Conservation (phyloP, 192 early-diverging fungal species). For the Globomyces pollinis-pini region DNA sequence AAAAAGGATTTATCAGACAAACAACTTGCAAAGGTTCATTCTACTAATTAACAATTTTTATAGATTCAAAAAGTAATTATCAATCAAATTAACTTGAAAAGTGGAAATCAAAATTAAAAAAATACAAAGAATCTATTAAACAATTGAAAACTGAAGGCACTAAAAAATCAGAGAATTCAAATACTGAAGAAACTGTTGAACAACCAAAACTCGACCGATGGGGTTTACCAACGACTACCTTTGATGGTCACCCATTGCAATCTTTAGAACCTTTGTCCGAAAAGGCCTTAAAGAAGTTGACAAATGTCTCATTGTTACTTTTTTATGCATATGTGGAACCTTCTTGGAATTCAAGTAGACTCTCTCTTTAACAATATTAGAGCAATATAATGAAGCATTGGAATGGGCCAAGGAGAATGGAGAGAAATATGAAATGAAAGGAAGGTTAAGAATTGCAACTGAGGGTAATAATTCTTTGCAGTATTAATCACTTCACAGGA, state of each 20-base stretch:
- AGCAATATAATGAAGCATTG: background rate
- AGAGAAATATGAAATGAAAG: background rate
- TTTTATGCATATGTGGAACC: constrained; percentile 11
- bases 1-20: too few relatives aligned
- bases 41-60: too few relatives aligned
- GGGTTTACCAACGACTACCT: background rate
- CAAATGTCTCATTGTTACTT: background rate
- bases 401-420: constrained; percentile 2
- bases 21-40: too few relatives aligned
- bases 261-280: background rate
- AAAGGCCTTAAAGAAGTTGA: background rate
- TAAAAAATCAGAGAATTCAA: too few relatives aligned
- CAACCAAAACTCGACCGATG: too few relatives aligned
- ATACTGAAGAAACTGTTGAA: too few relatives aligned
- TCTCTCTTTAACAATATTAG: background rate
- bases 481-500: background rate
- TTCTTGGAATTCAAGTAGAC: background rate
- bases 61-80: too few relatives aligned
- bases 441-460: background rate
- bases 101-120: too few relatives aligned
- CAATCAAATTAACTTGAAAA: too few relatives aligned
- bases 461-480: background rate
- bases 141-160: too few relatives aligned
- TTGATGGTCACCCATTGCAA: constrained; percentile 6
- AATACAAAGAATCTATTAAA: too few relatives aligned